These are phyloP conservation scores for Chrysosporium queenslandicum DNA, from an alignment of 2,329 filamentous ascomycete species.

Conservation along the genomic window DNA sequence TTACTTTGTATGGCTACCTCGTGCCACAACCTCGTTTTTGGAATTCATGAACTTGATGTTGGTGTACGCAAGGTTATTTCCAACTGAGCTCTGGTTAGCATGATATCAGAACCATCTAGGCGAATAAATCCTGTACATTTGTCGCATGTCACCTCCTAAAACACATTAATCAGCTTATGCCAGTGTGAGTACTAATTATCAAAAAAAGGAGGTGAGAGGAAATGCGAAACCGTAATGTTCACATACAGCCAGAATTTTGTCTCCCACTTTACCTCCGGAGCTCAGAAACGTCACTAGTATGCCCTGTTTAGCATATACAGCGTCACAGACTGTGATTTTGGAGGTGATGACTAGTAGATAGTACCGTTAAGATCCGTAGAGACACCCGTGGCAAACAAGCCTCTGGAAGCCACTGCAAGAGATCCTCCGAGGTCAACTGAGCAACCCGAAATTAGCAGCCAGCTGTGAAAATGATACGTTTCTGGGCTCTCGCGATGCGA, in stretches of 20 bases:
- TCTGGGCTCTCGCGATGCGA: neutral
- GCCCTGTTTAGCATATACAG: neutral
- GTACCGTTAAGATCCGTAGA: conserved; percentile 56
- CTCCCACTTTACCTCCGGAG: conserved; percentile 54
- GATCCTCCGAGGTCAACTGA: conserved; percentile 56
- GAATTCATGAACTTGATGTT: conserved; percentile 51
- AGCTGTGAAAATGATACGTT: neutral
- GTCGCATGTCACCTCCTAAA: conserved; percentile 51
- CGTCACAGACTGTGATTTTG: too few relatives aligned
- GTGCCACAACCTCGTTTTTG: conserved; percentile 50
- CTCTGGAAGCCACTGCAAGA: conserved; percentile 54
- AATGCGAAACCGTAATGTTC: too few relatives aligned
- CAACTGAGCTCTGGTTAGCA: conserved; percentile 37
- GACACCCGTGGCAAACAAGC: conserved; percentile 56
- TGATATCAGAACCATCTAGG: too few relatives aligned
- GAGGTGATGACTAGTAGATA: too few relatives aligned
- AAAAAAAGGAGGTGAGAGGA: too few relatives aligned
- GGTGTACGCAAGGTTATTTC: conserved; percentile 56
- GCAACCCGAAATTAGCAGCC: neutral
- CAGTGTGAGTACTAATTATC: neutral
- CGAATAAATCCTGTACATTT: conserved; percentile 44
- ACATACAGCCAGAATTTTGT: conserved; percentile 46
- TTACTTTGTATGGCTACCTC: conserved; percentile 59
- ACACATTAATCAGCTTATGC: neutral
- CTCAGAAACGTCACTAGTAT: conserved; percentile 51